Conservation (phyloP, 2,329 filamentous ascomycete species). For the Calycina herbarum region DNA sequence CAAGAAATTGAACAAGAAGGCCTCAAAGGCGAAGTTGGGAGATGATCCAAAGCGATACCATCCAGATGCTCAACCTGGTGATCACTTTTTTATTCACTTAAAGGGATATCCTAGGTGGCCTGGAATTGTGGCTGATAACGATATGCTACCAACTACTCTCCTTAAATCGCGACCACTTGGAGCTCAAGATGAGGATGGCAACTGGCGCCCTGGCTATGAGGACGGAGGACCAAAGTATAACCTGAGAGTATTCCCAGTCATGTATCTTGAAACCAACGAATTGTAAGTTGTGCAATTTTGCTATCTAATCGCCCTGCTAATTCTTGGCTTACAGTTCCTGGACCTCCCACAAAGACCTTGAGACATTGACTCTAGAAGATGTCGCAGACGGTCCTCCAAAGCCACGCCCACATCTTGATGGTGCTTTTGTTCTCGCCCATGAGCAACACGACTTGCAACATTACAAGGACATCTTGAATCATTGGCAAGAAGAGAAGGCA, state of each 20-base stretch:
- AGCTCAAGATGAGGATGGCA: conserved; percentile 77
- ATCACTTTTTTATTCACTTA: conserved; percentile 89
- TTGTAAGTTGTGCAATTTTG: conserved; percentile 68
- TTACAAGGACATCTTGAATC: conserved; percentile 78
- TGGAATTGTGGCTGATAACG: conserved; percentile 88
- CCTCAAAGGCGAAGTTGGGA: conserved; percentile 71
- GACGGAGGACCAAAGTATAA: conserved; percentile 84
- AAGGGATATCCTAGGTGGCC: conserved; percentile 97
- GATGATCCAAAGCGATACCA: conserved; percentile 49
- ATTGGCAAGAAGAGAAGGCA: conserved; percentile 66
- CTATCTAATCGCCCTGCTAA: conserved; percentile 15
- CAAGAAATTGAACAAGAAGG: conserved; percentile 85
- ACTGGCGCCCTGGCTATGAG: conserved; percentile 81
- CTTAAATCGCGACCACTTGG: conserved; percentile 79
- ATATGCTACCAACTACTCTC: conserved; percentile 82
- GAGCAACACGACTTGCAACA: conserved; percentile 75
- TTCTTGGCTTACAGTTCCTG: conserved; percentile 65
- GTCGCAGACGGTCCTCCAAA: conserved; percentile 68
- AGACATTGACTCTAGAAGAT: conserved; percentile 72
- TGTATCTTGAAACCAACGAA: conserved; percentile 94
- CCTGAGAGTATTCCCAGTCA: conserved; percentile 87
- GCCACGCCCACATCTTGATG: conserved; percentile 71
- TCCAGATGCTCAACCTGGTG: conserved; percentile 71
- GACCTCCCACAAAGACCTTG: conserved; percentile 82
- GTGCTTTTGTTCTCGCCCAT: conserved; percentile 77